Conservation (phyloP, 179 eudicot genomes). For the Beta macrorhiza region DNA sequence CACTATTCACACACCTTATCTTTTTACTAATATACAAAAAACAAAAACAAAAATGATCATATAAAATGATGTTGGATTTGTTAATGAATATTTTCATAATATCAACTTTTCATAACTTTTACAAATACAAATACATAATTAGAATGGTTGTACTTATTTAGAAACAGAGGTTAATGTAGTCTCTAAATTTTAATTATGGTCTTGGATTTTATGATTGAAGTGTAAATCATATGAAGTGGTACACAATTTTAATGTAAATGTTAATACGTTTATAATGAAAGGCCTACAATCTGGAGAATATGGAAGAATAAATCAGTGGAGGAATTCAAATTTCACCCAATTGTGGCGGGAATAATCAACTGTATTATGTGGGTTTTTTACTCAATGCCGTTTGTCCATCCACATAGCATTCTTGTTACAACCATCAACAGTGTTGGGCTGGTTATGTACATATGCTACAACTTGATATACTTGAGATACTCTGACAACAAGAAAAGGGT, state of each 20-base stretch:
- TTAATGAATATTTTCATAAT: no score
- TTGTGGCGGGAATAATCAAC: constrained; percentile 50
- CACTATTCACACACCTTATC: no score
- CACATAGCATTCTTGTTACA: constrained; percentile 55
- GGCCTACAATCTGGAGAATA: constrained; percentile 51
- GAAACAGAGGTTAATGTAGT: no score
- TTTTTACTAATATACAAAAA: no score
- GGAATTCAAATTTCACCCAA: constrained; percentile 51
- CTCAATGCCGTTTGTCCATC: constrained; percentile 59
- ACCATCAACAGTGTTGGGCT: constrained; percentile 60
- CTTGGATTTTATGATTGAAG: background rate
- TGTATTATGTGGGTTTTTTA: constrained; percentile 67
- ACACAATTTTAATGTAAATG: no score
- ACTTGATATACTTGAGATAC: constrained; percentile 44
- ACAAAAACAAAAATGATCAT: no score
- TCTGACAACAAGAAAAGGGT: constrained; percentile 49
- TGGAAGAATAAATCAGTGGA: constrained; percentile 51
- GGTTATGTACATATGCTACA: constrained; percentile 36
- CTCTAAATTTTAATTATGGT: no score
- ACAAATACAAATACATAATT: no score
- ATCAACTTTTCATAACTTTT: no score
- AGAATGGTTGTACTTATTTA: no score
- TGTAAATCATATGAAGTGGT: background rate
- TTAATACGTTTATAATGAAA: constrained; percentile 8
- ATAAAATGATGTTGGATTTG: no score